Conservation (phyloP, 2,329 filamentous ascomycete species). For the Aschersonia sp. region DNA sequence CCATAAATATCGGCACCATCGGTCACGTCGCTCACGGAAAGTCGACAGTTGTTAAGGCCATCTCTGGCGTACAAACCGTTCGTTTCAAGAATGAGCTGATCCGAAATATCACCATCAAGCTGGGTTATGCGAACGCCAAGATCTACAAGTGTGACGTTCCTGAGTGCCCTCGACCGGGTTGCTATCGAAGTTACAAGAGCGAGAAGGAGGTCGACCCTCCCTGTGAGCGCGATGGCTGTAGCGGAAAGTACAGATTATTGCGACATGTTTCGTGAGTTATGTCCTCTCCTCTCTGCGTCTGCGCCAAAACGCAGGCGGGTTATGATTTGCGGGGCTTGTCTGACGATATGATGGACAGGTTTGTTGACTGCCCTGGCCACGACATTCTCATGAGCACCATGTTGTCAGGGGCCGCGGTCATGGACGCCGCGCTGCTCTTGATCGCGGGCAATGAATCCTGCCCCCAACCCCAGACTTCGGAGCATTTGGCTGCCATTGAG, state of each 20-base stretch:
- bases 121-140: constrained; percentile 98
- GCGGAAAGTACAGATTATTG: constrained; percentile 73
- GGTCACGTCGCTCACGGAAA: constrained; percentile 98
- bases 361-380: constrained; percentile 98
- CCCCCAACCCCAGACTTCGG: constrained; percentile 94
- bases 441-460: constrained; percentile 98
- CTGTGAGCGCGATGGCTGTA: constrained; percentile 86
- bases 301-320: too few species aligned
- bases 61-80: constrained; percentile 96
- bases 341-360: constrained; percentile 32
- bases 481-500: constrained; percentile 97
- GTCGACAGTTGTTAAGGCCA: constrained; percentile 97
- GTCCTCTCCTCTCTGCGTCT: too few species aligned
- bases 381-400: constrained; percentile 99
- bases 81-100: constrained; percentile 99
- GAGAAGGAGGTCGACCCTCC: constrained; percentile 97
- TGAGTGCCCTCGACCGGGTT: constrained; percentile 83
- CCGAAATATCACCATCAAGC: constrained; percentile 98
- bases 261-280: constrained; percentile 77
- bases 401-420: constrained; percentile 98
- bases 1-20: constrained; percentile 98
- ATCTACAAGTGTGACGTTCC: constrained; percentile 96
- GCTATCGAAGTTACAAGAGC: constrained; percentile 95
- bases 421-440: constrained; percentile 92
- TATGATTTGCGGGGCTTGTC: too few species aligned